Evolutionary conservation across 179 eudicot species (phyloP), one percentile per base, ranked within the genome.

Genomic region (Dionaea muscipula): DNA sequence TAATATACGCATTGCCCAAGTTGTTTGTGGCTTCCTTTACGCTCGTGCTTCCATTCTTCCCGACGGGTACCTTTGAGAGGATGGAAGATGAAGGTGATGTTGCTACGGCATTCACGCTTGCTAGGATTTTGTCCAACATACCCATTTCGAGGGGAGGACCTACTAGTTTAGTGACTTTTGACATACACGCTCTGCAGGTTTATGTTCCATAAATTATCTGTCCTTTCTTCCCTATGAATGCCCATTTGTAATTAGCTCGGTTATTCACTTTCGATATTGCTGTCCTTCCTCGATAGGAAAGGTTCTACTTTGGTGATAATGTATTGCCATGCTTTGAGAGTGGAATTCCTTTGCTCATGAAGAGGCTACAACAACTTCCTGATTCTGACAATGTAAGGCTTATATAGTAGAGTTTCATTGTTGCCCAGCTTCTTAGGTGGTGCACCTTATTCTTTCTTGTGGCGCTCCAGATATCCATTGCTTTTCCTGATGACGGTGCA

Each of bases 41-140:
- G 10, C 86, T 91, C 16, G 96, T 91, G 51, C 94, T 91, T 60
- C 98, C 98, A 7, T 91, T 91, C 73, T 91, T 91, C 71, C 98
- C 98, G 25, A 91, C 98, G 26, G 98, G 98, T 24, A 86, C 98
- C n/a, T 87, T 79, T 51, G 98, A 91, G 77, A 84, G 98, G 21
- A 91, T 91, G 91, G 98, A 91, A 70, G 98, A 87, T 55, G 98
- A 91, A 77, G 98, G 98, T 57, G 98, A 91, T 68, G 76, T 91
- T 65, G 98, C 98, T 59, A 91, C 98, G 14, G 98, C 98, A 43
- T 91, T 91, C 47, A 82, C 98, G 26, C 91, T 91, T 40, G 91
- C 98, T 38, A 84, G 96, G 60, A 80, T 84, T 53, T 73, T 91
- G 70, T 91, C 98, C 13, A 70, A 87, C 61, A 77, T 84, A 55